Evolutionary conservation across 371 early-diverging fungal species (phyloP), one percentile per base, ranked within the genome.

Genomic region (Mortierella sp.): DNA sequence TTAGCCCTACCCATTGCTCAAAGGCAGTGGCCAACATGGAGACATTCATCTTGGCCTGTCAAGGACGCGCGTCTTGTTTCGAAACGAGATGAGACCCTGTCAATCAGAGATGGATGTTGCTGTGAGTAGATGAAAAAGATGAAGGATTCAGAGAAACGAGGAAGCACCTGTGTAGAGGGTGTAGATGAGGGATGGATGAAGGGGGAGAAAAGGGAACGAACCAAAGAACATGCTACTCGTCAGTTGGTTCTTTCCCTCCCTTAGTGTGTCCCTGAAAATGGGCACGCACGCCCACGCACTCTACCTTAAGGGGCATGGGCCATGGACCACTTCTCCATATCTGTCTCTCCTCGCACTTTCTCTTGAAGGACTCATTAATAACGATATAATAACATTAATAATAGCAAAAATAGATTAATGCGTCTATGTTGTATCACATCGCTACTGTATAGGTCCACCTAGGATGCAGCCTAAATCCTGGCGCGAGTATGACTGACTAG

Each of bases 1-100:
- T 15, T 39, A 6, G 19, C 24, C 57, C 51, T 75, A 75, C 76
- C 76, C 76, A 75, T 51, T 75, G 61, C 60, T 75, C 64, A 50
- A 75, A 75, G 34, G 76, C 64, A 51, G 55, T 56, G 51, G 64
- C 59, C 55, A 75, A 60, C 23, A 28, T 51, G 41, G 68, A 50
- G 31, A 59, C 46, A 48, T 68, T 58, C 60, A 51, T 39, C 15
- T 17, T 42, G 53, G 26, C 26, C 34, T 26, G 43, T 26, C 17
- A 6, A 11, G 43, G 26, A 42, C 28, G 43, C 26, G 39, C 26
- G 55, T n/a, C 21, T 37, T 9, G 17, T 44, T 17, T 44, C 44
- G 17, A 21, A 44, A n/a, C n/a, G n/a, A n/a, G n/a, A n/a, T n/a
- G n/a, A n/a, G n/a, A n/a, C n/a, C n/a, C n/a, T n/a, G 11, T 44